phyloP scores from a whole-genome alignment of 2,329 filamentous ascomycete genomes.

The Beauveria rudraprayagi region DNA sequence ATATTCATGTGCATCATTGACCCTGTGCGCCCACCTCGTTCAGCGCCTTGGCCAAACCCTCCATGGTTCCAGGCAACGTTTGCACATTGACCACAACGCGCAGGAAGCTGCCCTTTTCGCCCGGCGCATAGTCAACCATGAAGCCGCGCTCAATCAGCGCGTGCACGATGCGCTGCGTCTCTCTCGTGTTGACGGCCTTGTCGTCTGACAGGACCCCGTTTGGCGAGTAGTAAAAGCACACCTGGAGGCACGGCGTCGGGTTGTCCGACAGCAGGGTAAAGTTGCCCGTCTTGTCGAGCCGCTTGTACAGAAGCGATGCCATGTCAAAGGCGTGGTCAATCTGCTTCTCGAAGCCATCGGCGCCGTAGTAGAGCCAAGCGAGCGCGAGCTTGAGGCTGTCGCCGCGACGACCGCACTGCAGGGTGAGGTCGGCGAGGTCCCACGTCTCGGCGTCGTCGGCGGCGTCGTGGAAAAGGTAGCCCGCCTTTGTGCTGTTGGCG shows the following conservation, averaged over 20 bases:
- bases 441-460: slow-evolving; percentile 54
- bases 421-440: slow-evolving; percentile 85
- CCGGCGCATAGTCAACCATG: slow-evolving; percentile 56
- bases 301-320: slow-evolving; percentile 58
- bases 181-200: slow-evolving; percentile 37
- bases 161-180: slow-evolving; percentile 41
- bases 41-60: slow-evolving; percentile 47
- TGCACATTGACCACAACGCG: slow-evolving; percentile 52
- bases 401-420: slow-evolving; percentile 83
- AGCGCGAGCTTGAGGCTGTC: slow-evolving; percentile 84
- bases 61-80: slow-evolving; percentile 43
- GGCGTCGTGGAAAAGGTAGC: slow-evolving; percentile 68
- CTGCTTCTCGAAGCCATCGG: slow-evolving; percentile 59
- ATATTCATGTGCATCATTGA: background rate
- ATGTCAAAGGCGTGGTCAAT: slow-evolving; percentile 66
- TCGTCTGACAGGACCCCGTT: slow-evolving; percentile 37
- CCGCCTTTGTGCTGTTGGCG: slow-evolving; percentile 80
- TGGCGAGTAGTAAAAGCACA: slow-evolving; percentile 84
- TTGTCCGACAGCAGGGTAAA: slow-evolving; percentile 67
- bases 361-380: slow-evolving; percentile 83
- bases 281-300: slow-evolving; percentile 47
- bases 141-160: slow-evolving; percentile 43
- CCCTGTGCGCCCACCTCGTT: slow-evolving; percentile 32
- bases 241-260: slow-evolving; percentile 81
- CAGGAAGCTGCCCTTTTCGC: slow-evolving; percentile 47